Evolutionary conservation across 768 basidiomycete genomes (phyloP).

Genomic region (Psilocybe sp.): DNA sequence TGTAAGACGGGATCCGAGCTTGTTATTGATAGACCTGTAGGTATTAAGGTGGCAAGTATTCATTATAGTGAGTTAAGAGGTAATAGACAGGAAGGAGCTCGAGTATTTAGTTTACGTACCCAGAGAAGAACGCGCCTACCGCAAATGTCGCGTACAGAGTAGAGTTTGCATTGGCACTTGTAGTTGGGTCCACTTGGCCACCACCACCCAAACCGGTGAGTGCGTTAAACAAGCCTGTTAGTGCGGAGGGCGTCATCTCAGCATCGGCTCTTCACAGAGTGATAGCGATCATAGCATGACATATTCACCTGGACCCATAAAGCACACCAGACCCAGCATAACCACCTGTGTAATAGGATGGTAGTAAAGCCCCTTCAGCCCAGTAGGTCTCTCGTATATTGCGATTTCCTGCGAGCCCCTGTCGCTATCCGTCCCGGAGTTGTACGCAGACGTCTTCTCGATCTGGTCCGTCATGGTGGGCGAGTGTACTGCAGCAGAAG

Average conservation of each 20-base stretch:
- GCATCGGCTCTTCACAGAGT: neutral
- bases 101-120: slow-evolving; percentile 42
- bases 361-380: slow-evolving; percentile 56
- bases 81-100: neutral
- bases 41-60: neutral
- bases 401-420: slow-evolving; percentile 22
- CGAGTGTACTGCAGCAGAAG: neutral
- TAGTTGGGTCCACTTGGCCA: slow-evolving; percentile 65
- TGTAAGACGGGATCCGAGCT: slow-evolving; percentile 72
- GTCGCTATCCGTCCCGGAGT: slow-evolving; percentile 10
- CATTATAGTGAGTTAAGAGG: neutral
- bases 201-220: slow-evolving; percentile 78
- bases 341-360: slow-evolving; percentile 55
- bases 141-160: slow-evolving; percentile 62
- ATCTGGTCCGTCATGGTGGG: neutral
- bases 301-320: slow-evolving; percentile 51
- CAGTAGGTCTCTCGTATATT: slow-evolving; percentile 42
- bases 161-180: slow-evolving; percentile 66
- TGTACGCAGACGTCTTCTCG: slow-evolving; percentile 5
- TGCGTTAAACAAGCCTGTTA: slow-evolving; percentile 73
- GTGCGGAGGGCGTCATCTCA: neutral
- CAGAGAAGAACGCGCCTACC: slow-evolving; percentile 46
- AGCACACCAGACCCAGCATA: slow-evolving; percentile 70
- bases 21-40: slow-evolving; percentile 72
- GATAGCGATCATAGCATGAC: slow-evolving; percentile 4